Evolutionary conservation across 2,329 filamentous ascomycete genomes (phyloP).

Genomic region (Talaromyces verruculosus): DNA sequence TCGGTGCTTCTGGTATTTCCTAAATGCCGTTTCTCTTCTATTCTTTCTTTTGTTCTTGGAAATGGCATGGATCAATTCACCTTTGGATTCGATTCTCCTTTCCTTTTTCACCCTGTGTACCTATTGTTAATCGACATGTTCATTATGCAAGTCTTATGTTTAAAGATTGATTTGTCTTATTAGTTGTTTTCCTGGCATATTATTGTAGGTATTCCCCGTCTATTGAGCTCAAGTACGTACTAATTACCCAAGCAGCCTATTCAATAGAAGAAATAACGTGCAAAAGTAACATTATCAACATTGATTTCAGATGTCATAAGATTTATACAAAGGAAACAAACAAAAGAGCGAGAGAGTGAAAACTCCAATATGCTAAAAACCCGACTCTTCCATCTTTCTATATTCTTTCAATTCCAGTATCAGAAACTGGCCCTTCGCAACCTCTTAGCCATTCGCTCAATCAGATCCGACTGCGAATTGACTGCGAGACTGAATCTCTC

Average conservation of each 20-base stretch:
- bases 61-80: background rate
- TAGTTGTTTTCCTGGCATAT: background rate
- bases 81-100: background rate
- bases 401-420: background rate
- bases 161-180: background rate
- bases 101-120: background rate
- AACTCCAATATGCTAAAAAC: background rate
- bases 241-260: background rate
- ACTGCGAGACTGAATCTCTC: background rate
- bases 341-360: background rate
- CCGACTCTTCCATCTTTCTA: background rate
- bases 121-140: constrained; percentile 9
- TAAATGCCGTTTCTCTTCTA: background rate
- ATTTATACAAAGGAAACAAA: background rate
- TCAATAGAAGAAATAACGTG: background rate
- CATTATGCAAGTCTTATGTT: background rate
- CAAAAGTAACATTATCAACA: background rate
- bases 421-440: constrained; percentile 20
- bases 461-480: constrained; percentile 3
- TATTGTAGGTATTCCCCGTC: background rate
- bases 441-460: constrained; percentile 11
- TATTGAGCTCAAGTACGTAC: background rate
- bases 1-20: background rate
- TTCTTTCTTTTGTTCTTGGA: background rate
- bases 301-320: background rate